Evolutionary conservation across 2,329 filamentous ascomycete genomes (phyloP).

Genomic region (Myriosclerotinia curreyana): DNA sequence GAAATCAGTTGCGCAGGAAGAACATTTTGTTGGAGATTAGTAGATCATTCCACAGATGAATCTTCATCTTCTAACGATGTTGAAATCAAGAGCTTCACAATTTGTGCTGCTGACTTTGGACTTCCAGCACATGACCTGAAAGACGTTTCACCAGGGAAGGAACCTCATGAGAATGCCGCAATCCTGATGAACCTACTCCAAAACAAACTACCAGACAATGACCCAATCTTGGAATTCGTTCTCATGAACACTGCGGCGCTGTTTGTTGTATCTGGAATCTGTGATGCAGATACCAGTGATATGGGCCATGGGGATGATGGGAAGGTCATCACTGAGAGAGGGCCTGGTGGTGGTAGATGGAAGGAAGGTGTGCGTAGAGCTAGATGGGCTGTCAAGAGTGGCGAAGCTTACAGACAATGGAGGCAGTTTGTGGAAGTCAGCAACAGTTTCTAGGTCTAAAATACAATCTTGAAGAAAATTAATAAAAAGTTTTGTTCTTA

Average conservation of each 20-base stretch:
- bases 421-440: slow-evolving; percentile 76
- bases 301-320: slow-evolving; percentile 82
- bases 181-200: slow-evolving; percentile 76
- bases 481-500: no score
- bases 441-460: slow-evolving; percentile 31
- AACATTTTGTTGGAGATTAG: slow-evolving; percentile 85
- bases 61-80: slow-evolving; percentile 43
- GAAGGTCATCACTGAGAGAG: slow-evolving; percentile 74
- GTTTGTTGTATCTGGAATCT: slow-evolving; percentile 80
- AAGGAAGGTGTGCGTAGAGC: slow-evolving; percentile 90
- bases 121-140: slow-evolving; percentile 69
- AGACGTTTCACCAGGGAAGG: slow-evolving; percentile 79
- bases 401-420: slow-evolving; percentile 82
- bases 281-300: slow-evolving; percentile 74
- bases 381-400: slow-evolving; percentile 82
- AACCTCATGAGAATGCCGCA: slow-evolving; percentile 80
- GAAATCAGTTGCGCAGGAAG: slow-evolving; percentile 89
- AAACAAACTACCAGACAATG: slow-evolving; percentile 68
- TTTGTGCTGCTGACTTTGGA: slow-evolving; percentile 85
- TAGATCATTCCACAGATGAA: slow-evolving; percentile 46
- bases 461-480: background rate
- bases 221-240: slow-evolving; percentile 90
- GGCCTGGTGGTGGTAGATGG: slow-evolving; percentile 85
- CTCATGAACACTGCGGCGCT: slow-evolving; percentile 90
- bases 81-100: slow-evolving; percentile 70